Evolutionary conservation across 2,329 filamentous ascomycete species (phyloP).

Genomic region (Diaporthe amygdali): DNA sequence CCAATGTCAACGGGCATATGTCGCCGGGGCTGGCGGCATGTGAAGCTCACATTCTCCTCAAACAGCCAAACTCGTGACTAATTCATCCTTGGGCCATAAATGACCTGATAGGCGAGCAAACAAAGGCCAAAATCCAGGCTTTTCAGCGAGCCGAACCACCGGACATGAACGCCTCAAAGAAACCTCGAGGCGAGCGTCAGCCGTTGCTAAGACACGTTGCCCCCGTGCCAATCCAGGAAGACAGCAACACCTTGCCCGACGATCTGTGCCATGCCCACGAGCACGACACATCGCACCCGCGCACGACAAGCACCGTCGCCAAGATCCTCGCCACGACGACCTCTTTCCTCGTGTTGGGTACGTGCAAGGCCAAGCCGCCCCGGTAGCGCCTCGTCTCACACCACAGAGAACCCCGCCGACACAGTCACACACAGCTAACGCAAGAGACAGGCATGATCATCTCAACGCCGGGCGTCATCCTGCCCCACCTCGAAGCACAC

Average conservation of each 20-base stretch:
- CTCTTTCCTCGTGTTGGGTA: slow-evolving; percentile 32
- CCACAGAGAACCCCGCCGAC: too few relatives aligned
- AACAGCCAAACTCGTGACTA: not conserved
- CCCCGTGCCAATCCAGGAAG: not conserved
- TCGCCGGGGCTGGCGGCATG: not conserved
- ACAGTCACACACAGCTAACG: not conserved
- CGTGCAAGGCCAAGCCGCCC: too few relatives aligned
- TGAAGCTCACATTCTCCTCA: not conserved
- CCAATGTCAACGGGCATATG: not conserved
- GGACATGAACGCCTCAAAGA: not conserved
- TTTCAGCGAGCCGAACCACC: not conserved
- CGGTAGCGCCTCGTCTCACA: too few relatives aligned
- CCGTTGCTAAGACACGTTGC: not conserved
- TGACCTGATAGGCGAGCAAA: not conserved
- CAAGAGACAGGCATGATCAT: slow-evolving; percentile 20
- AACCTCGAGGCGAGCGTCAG: not conserved
- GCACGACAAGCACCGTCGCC: not conserved
- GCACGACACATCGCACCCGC: not conserved
- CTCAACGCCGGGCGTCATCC: slow-evolving; percentile 37
- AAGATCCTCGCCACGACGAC: slow-evolving; percentile 26
- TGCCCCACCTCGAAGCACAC: slow-evolving; percentile 41
- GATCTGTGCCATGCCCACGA: not conserved
- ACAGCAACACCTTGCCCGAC: not conserved
- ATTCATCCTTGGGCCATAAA: not conserved
- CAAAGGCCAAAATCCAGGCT: not conserved